Conservation (phyloP, 192 early-diverging fungal genomes). For the Podila clonocystis region DNA sequence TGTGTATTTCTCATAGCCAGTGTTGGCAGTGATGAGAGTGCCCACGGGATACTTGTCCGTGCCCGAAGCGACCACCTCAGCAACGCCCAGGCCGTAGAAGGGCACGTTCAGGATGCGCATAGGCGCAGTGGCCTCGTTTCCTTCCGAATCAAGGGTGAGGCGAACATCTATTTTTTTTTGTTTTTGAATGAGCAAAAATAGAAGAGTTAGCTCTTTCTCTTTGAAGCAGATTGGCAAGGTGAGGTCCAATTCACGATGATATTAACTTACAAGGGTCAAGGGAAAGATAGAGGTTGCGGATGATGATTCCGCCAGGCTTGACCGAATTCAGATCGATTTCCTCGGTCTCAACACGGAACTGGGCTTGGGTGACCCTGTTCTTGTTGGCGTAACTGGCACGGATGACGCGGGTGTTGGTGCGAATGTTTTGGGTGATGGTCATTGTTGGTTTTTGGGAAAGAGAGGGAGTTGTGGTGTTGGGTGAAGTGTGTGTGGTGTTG, state of each 20-base stretch:
- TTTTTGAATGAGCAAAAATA: too few relatives aligned
- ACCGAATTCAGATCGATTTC: constrained; percentile 50
- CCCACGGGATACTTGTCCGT: constrained; percentile 67
- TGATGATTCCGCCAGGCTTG: constrained; percentile 56
- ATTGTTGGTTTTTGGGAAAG: not conserved
- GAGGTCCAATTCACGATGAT: too few relatives aligned
- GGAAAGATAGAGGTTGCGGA: constrained; percentile 71
- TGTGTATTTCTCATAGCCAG: constrained; percentile 68
- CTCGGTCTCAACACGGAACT: constrained; percentile 33
- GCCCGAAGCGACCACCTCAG: constrained; percentile 44
- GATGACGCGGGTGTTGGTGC: constrained; percentile 34
- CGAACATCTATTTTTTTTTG: constrained; percentile 6
- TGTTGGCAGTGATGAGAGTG: constrained; percentile 62
- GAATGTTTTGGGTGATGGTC: constrained; percentile 5
- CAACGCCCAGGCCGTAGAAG: constrained; percentile 50
- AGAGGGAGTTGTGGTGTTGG: too few relatives aligned
- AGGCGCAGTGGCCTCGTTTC: constrained; percentile 4
- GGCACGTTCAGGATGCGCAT: not conserved
- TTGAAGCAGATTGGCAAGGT: too few relatives aligned
- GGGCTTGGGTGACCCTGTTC: constrained; percentile 12
- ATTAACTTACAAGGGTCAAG: constrained; percentile 75
- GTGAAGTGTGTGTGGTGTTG: too few relatives aligned
- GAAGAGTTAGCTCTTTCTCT: too few relatives aligned
- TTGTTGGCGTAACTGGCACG: constrained; percentile 41
- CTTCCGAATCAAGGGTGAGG: constrained; percentile 23